phyloP scores from a whole-genome alignment of 768 basidiomycete species.

The Termitomyces sp. region DNA sequence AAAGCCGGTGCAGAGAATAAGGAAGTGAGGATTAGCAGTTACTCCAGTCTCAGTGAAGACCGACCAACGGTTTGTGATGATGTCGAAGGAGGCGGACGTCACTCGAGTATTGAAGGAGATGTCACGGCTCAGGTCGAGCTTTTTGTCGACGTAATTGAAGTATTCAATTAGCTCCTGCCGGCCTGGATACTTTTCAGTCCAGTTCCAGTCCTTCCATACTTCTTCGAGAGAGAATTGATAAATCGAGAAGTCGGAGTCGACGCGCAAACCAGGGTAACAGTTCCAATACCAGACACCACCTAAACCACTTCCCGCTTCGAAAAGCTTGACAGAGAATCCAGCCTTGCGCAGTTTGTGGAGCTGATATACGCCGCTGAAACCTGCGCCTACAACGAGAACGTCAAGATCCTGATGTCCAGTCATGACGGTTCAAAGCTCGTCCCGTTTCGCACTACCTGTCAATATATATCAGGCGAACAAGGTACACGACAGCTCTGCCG shows the following conservation, averaged over 20 bases:
- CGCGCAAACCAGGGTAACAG: slow-evolving; percentile 22
- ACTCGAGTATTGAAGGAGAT: slow-evolving; percentile 19
- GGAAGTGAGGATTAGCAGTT: slow-evolving; percentile 14
- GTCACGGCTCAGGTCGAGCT: slow-evolving; percentile 18
- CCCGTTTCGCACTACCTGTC: neutral
- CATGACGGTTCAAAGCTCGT: neutral
- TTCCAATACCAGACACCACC: slow-evolving; percentile 25
- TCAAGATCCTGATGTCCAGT: slow-evolving; percentile 11
- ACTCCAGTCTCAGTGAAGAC: slow-evolving; percentile 16
- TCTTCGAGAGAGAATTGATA: no score
- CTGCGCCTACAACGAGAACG: slow-evolving; percentile 21
- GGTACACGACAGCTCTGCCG: neutral
- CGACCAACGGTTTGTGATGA: slow-evolving; percentile 15
- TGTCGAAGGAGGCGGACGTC: slow-evolving; percentile 16
- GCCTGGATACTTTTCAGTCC: no score
- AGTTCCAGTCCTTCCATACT: no score
- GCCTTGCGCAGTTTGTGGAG: slow-evolving; percentile 14
- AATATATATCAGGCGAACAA: neutral
- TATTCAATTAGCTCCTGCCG: no score
- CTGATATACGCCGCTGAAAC: slow-evolving; percentile 19
- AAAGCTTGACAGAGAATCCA: slow-evolving; percentile 16
- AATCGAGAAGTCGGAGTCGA: no score
- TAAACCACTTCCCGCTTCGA: slow-evolving; percentile 15
- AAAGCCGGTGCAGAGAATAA: slow-evolving; percentile 20
- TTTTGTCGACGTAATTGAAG: no score